phyloP scores from a whole-genome alignment of 495 filamentous ascomycete species.

The Echria macrotheca region DNA sequence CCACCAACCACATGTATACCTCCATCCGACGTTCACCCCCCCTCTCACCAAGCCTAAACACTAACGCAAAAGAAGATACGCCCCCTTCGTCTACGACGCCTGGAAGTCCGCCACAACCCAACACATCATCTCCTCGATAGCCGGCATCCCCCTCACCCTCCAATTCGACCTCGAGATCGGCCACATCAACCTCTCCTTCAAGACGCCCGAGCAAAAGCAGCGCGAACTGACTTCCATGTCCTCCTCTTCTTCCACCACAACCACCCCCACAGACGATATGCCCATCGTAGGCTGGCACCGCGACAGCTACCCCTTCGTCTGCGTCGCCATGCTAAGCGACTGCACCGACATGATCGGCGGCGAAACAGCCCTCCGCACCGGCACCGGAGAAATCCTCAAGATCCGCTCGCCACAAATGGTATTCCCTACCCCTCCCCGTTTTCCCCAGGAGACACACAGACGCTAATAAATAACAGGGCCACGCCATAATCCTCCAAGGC shows the following conservation, averaged over 20 bases:
- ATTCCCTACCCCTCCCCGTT: slow-evolving; percentile 4
- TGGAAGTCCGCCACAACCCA: slow-evolving; percentile 64
- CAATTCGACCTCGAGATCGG: slow-evolving; percentile 70
- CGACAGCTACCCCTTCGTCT: slow-evolving; percentile 73
- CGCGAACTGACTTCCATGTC: no score
- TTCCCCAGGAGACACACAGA: no score
- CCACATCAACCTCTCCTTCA: slow-evolving; percentile 63
- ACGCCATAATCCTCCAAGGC: slow-evolving; percentile 63
- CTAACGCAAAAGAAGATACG: slow-evolving; percentile 12
- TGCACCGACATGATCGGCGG: slow-evolving; percentile 65
- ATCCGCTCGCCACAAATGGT: slow-evolving; percentile 64
- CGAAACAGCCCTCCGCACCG: slow-evolving; percentile 62
- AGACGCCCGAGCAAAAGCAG: slow-evolving; percentile 42
- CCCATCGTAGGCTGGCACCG: slow-evolving; percentile 66
- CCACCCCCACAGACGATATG: slow-evolving; percentile 48
- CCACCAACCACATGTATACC: background rate
- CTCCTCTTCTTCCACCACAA: no score
- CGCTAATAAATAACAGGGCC: slow-evolving; percentile 44
- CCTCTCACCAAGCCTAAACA: background rate
- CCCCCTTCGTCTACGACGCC: slow-evolving; percentile 62
- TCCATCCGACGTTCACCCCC: background rate
- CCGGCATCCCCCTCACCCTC: slow-evolving; percentile 68
- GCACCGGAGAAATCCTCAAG: slow-evolving; percentile 57
- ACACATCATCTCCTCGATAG: slow-evolving; percentile 60
- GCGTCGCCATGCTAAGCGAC: slow-evolving; percentile 71